Conservation (phyloP, 2,329 filamentous ascomycete genomes). For the Helminthosporium solani region DNA sequence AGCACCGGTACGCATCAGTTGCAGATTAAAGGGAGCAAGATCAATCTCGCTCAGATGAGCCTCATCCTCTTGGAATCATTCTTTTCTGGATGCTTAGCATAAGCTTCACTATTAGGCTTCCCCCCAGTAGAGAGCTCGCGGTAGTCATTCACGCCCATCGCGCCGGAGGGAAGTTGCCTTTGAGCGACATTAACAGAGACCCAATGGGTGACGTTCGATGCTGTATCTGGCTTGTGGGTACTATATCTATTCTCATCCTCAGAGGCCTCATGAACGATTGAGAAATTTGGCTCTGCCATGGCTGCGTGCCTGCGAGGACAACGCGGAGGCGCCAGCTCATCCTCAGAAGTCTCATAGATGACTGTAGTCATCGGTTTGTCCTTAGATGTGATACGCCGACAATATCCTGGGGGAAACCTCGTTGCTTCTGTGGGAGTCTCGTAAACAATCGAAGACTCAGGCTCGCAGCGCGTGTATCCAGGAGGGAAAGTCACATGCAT, state of each 20-base stretch:
- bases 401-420: background rate
- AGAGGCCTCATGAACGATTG: conserved; percentile 7
- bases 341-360: background rate
- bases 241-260: background rate
- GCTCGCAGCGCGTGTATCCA: background rate
- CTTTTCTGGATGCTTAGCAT: too few species aligned
- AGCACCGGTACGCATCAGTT: background rate
- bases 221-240: background rate
- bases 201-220: background rate
- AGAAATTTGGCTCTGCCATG: background rate
- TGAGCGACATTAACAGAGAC: background rate
- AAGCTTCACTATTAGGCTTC: background rate
- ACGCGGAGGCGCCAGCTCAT: too few species aligned
- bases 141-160: background rate
- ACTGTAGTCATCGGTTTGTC: background rate
- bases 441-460: background rate
- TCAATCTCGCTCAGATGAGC: background rate
- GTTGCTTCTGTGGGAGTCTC: background rate
- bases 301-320: background rate
- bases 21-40: background rate
- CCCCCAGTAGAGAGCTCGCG: background rate
- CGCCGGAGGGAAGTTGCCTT: background rate
- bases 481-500: background rate
- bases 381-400: background rate
- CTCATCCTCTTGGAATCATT: background rate